phyloP scores from a whole-genome alignment of 1,139 yeast species.

The Candida smagusa region DNA sequence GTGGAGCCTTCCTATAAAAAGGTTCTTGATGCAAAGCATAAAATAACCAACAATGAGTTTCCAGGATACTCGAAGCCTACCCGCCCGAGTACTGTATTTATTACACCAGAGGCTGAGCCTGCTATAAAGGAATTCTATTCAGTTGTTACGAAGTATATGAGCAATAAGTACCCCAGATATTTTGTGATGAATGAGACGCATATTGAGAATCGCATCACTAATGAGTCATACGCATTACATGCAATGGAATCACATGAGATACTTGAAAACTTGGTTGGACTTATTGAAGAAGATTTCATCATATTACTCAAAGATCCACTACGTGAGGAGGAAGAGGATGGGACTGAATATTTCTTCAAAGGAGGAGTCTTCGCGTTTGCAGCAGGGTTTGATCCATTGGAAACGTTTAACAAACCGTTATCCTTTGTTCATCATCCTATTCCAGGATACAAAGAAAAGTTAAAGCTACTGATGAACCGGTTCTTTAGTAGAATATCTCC shows the following conservation, averaged over 20 bases:
- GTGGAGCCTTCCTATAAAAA: conserved; percentile 61
- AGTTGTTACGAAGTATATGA: conserved; percentile 43
- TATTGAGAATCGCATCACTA: conserved; percentile 43
- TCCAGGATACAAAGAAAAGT: conserved; percentile 54
- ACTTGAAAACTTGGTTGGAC: conserved; percentile 40
- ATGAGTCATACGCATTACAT: conserved; percentile 32
- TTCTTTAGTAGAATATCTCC: conserved; percentile 50
- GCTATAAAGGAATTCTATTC: conserved; percentile 60
- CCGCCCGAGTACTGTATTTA: conserved; percentile 28
- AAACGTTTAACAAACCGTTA: conserved; percentile 52
- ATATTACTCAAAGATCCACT: conserved; percentile 50
- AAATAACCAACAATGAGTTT: conserved; percentile 36
- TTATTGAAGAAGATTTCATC: conserved; percentile 68
- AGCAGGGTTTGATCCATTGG: conserved; percentile 67
- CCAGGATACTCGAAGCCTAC: conserved; percentile 36
- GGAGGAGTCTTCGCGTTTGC: conserved; percentile 71
- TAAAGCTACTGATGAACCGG: conserved; percentile 60
- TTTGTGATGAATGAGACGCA: conserved; percentile 32
- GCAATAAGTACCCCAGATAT: conserved; percentile 59
- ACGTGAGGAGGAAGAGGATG: conserved; percentile 35
- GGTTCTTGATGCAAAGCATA: conserved; percentile 41
- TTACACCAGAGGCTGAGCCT: conserved; percentile 41
- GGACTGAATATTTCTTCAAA: conserved; percentile 58
- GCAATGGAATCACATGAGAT: conserved; percentile 26
- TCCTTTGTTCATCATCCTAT: conserved; percentile 60